phyloP scores from a whole-genome alignment of 768 basidiomycete genomes.

The Asterophora lycoperdoides region DNA sequence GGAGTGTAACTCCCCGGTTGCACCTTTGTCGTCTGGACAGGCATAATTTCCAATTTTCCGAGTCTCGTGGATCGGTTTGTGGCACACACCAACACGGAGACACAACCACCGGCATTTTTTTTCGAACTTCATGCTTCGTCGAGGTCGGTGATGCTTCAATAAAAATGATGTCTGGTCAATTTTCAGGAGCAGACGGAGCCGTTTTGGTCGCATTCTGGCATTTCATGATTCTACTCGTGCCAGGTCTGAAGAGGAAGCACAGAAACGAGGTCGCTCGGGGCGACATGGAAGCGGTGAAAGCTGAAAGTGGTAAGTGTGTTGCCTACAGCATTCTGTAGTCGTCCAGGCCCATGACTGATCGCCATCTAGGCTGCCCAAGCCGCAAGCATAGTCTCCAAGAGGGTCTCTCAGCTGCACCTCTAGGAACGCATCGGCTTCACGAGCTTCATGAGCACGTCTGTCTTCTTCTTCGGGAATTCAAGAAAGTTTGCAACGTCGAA shows the following conservation, averaged over 20 bases:
- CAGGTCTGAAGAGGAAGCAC: background rate
- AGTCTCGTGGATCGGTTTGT: background rate
- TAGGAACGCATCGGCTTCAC: constrained; percentile 1
- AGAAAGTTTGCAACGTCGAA: background rate
- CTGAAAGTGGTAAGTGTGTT: background rate
- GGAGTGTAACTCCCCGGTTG: background rate
- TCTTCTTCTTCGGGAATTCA: background rate
- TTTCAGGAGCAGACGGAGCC: background rate
- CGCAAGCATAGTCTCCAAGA: background rate
- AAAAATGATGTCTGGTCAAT: background rate
- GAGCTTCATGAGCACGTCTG: background rate
- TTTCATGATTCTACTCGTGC: too few species aligned
- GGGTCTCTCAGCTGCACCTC: background rate
- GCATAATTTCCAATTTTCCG: background rate
- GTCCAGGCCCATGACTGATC: background rate
- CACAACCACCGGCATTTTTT: constrained; percentile 1
- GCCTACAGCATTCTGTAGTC: background rate
- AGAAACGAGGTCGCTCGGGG: constrained; percentile 1
- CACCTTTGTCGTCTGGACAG: background rate
- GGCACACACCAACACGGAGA: constrained; percentile 1
- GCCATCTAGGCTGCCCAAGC: background rate
- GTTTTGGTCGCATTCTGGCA: background rate
- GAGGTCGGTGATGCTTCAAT: background rate
- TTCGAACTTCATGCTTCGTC: background rate
- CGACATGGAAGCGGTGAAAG: constrained; percentile 2